Evolutionary conservation across 371 early-diverging fungal genomes (phyloP), one percentile per base, ranked within the genome.

Genomic region (Mucor mucedo): DNA sequence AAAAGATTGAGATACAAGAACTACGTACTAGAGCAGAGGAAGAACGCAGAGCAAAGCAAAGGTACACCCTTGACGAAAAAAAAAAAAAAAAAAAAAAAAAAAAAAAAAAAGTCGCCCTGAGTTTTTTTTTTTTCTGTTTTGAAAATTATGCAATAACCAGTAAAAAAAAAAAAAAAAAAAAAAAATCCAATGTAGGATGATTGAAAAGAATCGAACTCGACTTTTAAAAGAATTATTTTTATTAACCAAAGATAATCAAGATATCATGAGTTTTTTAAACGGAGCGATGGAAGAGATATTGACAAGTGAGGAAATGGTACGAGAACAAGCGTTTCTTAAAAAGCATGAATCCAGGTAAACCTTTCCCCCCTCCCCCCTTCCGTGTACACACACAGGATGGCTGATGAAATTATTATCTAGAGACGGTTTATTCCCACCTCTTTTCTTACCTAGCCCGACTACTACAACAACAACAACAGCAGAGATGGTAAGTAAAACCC

Each of bases 151-250:
- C 29, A 50, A 21, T 21, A 21, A 21, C 21, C 21, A 21, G 21
- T 21, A 21, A 21, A 39, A 39, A 39, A 11, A 39, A 39, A 39
- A 11, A 39, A 42, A 42, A 21, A 39, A 39, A 39, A 11, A 39
- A 39, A 39, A 11, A 39, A 42, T 40, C 8, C 40, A 42, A 21
- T 21, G 21, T 65, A 76, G 77, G 41, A 29, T 54, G 10, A 62
- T 73, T 50, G 62, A 60, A 38, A 53, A 33, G 10, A 71, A 69
- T 38, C 54, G 69, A 49, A 60, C 60, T 16, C n/a, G 38, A 9
- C 57, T 71, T 40, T 58, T 77, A n/a, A 69, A 69, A 38, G 77
- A 77, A 55, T 49, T 73, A 6, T 77, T 71, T 58, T 48, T 65
- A 10, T 40, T 77, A 40, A 73, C 71, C 40, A 60, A 66, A 35